Conservation (phyloP, 257 asterid genomes). For the Gentiana dahurica region DNA sequence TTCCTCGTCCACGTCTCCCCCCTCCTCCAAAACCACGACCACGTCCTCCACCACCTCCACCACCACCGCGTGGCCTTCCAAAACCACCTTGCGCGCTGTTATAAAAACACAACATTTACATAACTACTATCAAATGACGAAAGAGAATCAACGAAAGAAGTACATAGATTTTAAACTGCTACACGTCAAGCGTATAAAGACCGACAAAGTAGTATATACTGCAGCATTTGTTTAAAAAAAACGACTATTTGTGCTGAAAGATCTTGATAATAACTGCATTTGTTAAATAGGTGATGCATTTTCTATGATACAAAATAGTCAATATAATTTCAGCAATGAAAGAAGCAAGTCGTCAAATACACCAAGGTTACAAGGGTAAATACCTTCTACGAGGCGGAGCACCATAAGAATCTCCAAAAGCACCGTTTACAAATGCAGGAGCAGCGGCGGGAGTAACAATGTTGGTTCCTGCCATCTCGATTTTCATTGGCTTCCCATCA, state of each 20-base stretch:
- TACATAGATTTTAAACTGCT: too few relatives aligned
- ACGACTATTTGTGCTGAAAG: too few relatives aligned
- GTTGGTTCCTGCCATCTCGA: slow-evolving; percentile 50
- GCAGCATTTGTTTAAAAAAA: too few relatives aligned
- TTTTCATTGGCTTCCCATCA: slow-evolving; percentile 64
- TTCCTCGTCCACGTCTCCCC: slow-evolving; percentile 30
- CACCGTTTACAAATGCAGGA: slow-evolving; percentile 19
- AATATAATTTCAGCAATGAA: too few relatives aligned
- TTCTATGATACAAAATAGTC: too few relatives aligned
- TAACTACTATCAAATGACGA: too few relatives aligned
- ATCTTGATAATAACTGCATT: too few relatives aligned
- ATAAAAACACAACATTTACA: not conserved
- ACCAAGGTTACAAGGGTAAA: not conserved
- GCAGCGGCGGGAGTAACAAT: slow-evolving; percentile 24
- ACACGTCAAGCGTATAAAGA: too few relatives aligned
- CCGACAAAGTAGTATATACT: too few relatives aligned
- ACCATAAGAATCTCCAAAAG: slow-evolving; percentile 20
- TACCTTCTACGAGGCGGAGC: slow-evolving; percentile 28
- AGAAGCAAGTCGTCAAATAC: too few relatives aligned
- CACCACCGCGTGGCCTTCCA: slow-evolving; percentile 33
- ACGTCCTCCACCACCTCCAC: slow-evolving; percentile 17
- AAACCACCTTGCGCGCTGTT: slow-evolving; percentile 28
- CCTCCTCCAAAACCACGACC: slow-evolving; percentile 35
- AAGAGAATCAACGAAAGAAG: too few relatives aligned
- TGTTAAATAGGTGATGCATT: too few relatives aligned